Evolutionary conservation across 75 land plant genomes (phyloP).

Genomic region (Pinus taeda): DNA sequence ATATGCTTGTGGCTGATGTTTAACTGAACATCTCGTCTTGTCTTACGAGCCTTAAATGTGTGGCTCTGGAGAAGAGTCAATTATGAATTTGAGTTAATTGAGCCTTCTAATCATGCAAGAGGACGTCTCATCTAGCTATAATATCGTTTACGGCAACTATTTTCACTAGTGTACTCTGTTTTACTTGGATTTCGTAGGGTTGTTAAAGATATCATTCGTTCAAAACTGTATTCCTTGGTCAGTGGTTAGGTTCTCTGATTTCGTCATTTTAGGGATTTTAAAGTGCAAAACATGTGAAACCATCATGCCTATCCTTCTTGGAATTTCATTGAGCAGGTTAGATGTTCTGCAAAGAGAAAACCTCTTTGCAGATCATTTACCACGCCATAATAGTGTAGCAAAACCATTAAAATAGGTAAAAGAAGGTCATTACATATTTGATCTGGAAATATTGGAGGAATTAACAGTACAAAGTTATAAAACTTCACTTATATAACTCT

Average conservation of each 20-base stretch:
- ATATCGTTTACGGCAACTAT: neutral
- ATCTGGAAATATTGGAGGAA: no score
- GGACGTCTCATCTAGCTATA: neutral
- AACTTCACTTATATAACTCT: no score
- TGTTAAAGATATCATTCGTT: neutral
- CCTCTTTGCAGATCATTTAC: no score
- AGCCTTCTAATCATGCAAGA: neutral
- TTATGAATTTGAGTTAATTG: neutral
- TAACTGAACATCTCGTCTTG: neutral
- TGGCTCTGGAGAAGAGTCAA: neutral
- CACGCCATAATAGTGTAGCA: no score
- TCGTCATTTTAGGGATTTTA: no score
- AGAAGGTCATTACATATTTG: no score
- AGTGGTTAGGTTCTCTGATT: neutral
- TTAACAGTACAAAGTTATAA: no score
- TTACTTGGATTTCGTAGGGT: neutral
- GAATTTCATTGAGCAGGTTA: no score
- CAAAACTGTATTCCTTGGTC: neutral
- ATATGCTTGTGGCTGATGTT: neutral
- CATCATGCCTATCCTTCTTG: no score
- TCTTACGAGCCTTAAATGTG: neutral
- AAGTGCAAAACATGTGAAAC: no score
- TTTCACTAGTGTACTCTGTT: neutral
- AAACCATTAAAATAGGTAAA: no score
- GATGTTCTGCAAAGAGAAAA: no score